Evolutionary conservation across 768 basidiomycete species (phyloP), one percentile per base, ranked within the genome.

Genomic region (Lactifluus echinatus): DNA sequence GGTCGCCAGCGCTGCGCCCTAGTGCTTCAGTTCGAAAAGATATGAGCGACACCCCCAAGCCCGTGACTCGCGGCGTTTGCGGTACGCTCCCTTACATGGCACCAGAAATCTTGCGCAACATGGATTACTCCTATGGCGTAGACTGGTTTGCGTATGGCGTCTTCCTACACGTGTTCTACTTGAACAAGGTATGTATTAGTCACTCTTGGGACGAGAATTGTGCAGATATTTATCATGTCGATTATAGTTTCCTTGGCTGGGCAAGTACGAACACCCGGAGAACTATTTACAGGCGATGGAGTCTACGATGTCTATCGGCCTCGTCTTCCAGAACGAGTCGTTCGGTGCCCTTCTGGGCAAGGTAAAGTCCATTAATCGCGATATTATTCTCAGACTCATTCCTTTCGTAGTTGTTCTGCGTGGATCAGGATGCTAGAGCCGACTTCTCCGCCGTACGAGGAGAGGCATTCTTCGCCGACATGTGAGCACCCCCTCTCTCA

Each of bases 81-180:
- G 62, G 62, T 36, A 61, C 62, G 5, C 42, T 56, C 14, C 51
- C 48, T 17, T 63, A 63, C 17, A 61, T 61, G 59, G 62, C 62
- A 5, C 62, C 62, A 26, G 62, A 63, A 44, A 23, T 63, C 1
- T 51, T 61, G 49, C 23, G 43, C 14, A 31, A 49, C 28, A 39
- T 50, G 48, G 40, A 47, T 19, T 63, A 63, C 19, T 63, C 62
- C 11, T 63, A 45, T 26, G 36, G 46, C 24, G 52, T 55, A 24
- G 62, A 63, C 17, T 63, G 59, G 62, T 63, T 61, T 45, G 48
- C 60, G 17, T 57, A 53, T 42, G 62, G 62, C 2, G 62, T 63
- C 12, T 50, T 61, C 42, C 19, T 63, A 8, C 40, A 63, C 37
- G 47, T 51, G 2, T 49, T 63, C 39, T 44, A 61, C 15, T 21